phyloP scores from a whole-genome alignment of 164 flowering plant species.

The Brasenia schreberi region DNA sequence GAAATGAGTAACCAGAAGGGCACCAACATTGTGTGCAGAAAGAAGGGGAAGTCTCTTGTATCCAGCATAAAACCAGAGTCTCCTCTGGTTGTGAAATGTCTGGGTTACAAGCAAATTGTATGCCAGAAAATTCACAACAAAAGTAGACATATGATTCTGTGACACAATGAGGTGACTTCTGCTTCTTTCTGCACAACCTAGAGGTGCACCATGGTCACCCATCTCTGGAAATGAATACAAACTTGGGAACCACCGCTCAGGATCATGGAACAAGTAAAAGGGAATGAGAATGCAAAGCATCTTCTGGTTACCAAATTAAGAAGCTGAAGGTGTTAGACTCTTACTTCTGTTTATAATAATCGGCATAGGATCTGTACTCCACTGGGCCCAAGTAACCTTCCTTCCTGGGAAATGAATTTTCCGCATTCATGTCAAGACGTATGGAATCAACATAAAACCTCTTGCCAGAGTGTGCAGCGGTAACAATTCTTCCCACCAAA shows the following conservation, averaged over 20 bases:
- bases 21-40: neutral
- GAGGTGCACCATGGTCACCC: constrained; percentile 29
- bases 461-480: constrained; percentile 99
- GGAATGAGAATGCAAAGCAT: neutral
- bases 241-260: neutral
- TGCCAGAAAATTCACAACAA: constrained; percentile 8
- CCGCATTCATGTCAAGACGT: constrained; percentile 83
- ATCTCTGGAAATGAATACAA: constrained; percentile 14
- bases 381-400: constrained; percentile 97
- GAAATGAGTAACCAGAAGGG: neutral
- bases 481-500: constrained; percentile 78
- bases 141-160: constrained; percentile 18
- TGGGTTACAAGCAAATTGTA: neutral
- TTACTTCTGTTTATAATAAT: constrained; percentile 92
- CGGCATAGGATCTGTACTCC: constrained; percentile 96
- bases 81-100: constrained; percentile 11
- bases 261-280: too few species aligned
- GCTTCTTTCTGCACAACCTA: constrained; percentile 38
- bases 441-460: constrained; percentile 93
- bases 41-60: neutral
- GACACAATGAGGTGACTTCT: constrained; percentile 17
- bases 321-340: constrained; percentile 2
- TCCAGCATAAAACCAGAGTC: constrained; percentile 1
- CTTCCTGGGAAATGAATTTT: constrained; percentile 92
- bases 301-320: neutral